Evolutionary conservation across 169 alveolate genomes (phyloP), one percentile per base, ranked within the genome.

Genomic region (Plasmodium blacklocki): DNA sequence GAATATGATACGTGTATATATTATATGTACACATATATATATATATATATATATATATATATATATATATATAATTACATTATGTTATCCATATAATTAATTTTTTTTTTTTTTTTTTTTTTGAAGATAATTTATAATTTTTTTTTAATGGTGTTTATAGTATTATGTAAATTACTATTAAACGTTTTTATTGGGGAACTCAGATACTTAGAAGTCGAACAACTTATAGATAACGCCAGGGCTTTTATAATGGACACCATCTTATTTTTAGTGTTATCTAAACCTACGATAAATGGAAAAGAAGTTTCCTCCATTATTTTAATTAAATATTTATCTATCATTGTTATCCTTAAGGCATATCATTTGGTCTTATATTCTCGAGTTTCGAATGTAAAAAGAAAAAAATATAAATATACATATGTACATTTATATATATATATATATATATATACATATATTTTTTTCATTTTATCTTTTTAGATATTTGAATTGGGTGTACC

Each of bases 401-500:
- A 52, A 7, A 52, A 14, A 52, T 14, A 52, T 52, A 2, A 9
- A 52, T 52, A 52, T 14, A 52, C 21, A 52, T 52, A 52, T 2
- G n/a, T 52, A n/a, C 18, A 50, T 14, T 1, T 5, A 1, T 50
- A 50, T 8, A 14, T 15, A 18, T 60, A 15, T 21, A 9, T 60
- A 18, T 60, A 15, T 15, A 9, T 18, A 21, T 60, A 64, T 29
- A 15, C 8, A 8, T 64, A 18, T 11, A 3, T 64, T n/a, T n/a
- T n/a, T n/a, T n/a, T n/a, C n/a, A n/a, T 66, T 56, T 23, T 71
- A 21, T 72, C 45, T n/a, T 32, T 63, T 12, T 93, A 95, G 95
- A 91, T 95, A 91, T 96, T 96, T 87, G 97, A 96, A 70, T 39
- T 94, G 52, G 97, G 96, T 14, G 63, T 93, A 32, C 97, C 98